Evolutionary conservation across 768 basidiomycete genomes (phyloP), one percentile per base, ranked within the genome.

Genomic region (Melanogaster broomeanus): DNA sequence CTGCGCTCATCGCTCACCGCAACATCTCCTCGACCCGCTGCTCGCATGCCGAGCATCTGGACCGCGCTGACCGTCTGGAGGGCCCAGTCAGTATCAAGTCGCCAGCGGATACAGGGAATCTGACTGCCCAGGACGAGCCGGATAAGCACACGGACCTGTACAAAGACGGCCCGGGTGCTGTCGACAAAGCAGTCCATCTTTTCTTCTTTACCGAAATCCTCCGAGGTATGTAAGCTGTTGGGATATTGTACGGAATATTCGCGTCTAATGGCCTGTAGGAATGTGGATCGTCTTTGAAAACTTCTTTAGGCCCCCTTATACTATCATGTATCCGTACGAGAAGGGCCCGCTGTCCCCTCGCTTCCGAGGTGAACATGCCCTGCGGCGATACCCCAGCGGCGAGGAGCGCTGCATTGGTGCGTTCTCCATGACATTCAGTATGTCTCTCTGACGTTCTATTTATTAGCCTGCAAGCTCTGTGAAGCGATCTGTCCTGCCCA

Each of bases 171-270:
- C 91, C 89, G 13, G 87, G 87, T 68, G 94, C 97, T 40, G 78
- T 99, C 43, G 93, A 98, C 78, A 98, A 98, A 72, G 95, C 95
- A 42, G 88, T 91, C 38, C 88, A 94, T 69, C 67, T 97, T 43
- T 98, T 98, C 81, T 98, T 99, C 83, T 93, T 99, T 70, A 98
- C 96, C 52, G 97, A 99, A 74, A 97, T 99, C 61, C 74, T 96
- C 65, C 79, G 96, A 80, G 96, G 96, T 93, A 61, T 51, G 84
- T 72, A n/a, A 33, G 2, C 19, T 30, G 38, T 38, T 39, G 28
- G 37, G 57, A 42, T 8, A 39, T 15, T 21, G 33, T 44, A 30
- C 41, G 18, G 16, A 22, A 42, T 15, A n/a, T 9, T 51, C 48
- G 43, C 48, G 38, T 22, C 58, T 65, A 41, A 58, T 45, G 31